Evolutionary conservation across 2,329 filamentous ascomycete genomes (phyloP).

Genomic region (Cadophora sp.): DNA sequence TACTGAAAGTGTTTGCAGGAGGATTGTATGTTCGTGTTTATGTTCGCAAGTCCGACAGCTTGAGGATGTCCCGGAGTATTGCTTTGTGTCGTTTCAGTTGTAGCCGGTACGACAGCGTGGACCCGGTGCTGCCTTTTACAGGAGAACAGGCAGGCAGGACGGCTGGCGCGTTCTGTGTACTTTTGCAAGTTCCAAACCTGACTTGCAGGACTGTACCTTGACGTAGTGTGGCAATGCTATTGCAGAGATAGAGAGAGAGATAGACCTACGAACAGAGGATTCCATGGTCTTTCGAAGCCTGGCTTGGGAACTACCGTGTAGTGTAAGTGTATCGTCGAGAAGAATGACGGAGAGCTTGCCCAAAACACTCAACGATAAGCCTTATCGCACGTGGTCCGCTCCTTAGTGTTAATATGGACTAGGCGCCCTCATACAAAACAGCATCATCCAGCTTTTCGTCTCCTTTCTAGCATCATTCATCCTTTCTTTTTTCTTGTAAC

Average conservation of each 20-base stretch:
- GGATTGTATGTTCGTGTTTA: neutral
- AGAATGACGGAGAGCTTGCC: neutral
- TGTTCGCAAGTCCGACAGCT: neutral
- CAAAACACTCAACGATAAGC: too few species aligned
- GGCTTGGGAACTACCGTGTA: too few species aligned
- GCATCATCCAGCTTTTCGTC: too few species aligned
- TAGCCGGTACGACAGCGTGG: neutral
- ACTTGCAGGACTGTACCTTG: neutral
- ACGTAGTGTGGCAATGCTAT: neutral
- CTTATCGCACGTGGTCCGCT: neutral
- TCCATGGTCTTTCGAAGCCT: neutral
- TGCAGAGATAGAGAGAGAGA: neutral
- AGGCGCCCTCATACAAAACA: too few species aligned
- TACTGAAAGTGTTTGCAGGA: neutral
- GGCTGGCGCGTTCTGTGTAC: neutral
- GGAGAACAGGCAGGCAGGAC: neutral
- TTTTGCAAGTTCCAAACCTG: neutral
- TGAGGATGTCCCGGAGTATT: neutral
- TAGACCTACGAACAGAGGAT: neutral
- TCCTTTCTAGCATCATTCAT: neutral
- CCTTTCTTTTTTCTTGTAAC: neutral
- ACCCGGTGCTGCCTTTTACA: neutral
- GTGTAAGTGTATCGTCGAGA: neutral
- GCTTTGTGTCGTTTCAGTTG: neutral
- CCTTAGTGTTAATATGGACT: too few species aligned